Evolutionary conservation across 768 basidiomycete species (phyloP).

Genomic region (Lyophyllum shimeji): DNA sequence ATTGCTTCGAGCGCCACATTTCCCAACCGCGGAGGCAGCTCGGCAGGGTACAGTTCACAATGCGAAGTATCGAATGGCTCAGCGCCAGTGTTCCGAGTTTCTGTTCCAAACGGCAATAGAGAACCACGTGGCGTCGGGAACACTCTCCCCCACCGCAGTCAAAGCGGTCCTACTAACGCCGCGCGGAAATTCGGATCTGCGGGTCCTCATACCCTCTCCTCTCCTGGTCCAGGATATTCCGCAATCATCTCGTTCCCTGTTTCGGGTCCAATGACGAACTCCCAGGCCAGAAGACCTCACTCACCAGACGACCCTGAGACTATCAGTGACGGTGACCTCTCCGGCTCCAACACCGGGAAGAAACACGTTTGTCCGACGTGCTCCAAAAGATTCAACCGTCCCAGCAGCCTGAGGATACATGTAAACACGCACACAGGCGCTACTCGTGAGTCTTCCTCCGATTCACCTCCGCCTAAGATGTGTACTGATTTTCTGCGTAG

Average conservation of each 20-base stretch:
- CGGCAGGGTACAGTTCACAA: conserved; percentile 7
- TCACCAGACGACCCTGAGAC: conserved; percentile 24
- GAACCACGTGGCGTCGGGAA: conserved; percentile 4
- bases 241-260: conserved; percentile 26
- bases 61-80: conserved; percentile 31
- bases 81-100: conserved; percentile 37
- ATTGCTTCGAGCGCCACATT: conserved; percentile 41
- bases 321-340: conserved; percentile 22
- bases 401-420: conserved; percentile 65
- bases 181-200: conserved; percentile 2
- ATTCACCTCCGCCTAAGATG: not conserved
- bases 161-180: not conserved
- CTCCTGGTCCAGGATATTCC: conserved; percentile 16
- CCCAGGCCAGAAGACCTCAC: conserved; percentile 6
- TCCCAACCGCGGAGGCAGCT: conserved; percentile 26
- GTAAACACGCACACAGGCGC: conserved; percentile 69
- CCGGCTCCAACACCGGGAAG: conserved; percentile 31
- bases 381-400: conserved; percentile 65
- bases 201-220: not conserved
- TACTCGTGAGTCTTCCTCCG: conserved; percentile 48
- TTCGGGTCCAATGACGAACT: conserved; percentile 10
- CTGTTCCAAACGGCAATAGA: conserved; percentile 17
- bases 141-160: conserved; percentile 14
- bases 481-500: conserved; percentile 30
- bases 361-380: conserved; percentile 55